phyloP scores from a whole-genome alignment of 2,329 filamentous ascomycete genomes.

The Fusarium udum region DNA sequence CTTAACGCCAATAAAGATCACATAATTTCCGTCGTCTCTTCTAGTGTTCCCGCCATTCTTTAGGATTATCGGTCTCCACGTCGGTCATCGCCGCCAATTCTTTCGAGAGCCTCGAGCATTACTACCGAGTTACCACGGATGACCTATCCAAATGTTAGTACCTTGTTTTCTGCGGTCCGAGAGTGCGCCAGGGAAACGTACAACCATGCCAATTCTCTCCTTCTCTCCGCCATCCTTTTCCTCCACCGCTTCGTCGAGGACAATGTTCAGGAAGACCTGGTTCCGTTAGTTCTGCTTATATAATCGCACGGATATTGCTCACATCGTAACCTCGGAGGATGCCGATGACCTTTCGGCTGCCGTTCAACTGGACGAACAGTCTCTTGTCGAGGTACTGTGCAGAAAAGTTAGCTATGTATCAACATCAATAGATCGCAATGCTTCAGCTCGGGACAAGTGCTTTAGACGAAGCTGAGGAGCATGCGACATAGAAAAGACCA shows the following conservation, averaged over 20 bases:
- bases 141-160: constrained; percentile 65
- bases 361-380: constrained; percentile 96
- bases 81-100: constrained; percentile 71
- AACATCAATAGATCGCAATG: neutral
- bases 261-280: constrained; percentile 97
- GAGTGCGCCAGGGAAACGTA: constrained; percentile 56
- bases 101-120: constrained; percentile 87
- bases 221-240: constrained; percentile 94
- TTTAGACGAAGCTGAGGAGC: no score
- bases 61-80: constrained; percentile 46
- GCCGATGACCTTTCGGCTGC: constrained; percentile 96
- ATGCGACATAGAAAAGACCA: neutral
- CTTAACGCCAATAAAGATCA: constrained; percentile 49
- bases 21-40: constrained; percentile 30
- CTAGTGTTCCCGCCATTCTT: neutral
- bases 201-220: constrained; percentile 89
- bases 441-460: neutral
- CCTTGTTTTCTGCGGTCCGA: neutral
- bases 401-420: constrained; percentile 40
- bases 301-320: constrained; percentile 46
- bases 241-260: constrained; percentile 95
- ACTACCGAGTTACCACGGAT: constrained; percentile 98
- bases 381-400: constrained; percentile 97
- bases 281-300: constrained; percentile 13
- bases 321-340: constrained; percentile 97